These are phyloP conservation scores for Podosphaera xanthii DNA, from an alignment of 2,329 filamentous ascomycete species.

Conservation along the genomic window DNA sequence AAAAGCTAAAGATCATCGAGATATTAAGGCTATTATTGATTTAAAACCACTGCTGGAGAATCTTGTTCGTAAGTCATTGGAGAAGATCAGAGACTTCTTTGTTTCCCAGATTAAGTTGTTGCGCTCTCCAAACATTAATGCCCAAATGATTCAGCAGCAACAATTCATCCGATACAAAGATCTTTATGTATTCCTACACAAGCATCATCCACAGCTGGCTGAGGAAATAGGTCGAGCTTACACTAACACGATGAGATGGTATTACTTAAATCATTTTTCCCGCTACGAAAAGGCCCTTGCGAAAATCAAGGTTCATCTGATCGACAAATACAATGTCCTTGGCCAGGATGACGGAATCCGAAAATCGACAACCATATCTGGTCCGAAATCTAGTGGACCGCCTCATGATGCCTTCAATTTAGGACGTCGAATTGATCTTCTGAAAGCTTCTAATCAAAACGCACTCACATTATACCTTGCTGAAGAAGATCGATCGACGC, in stretches of 20 bases:
- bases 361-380: constrained; percentile 34
- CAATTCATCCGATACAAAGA: constrained; percentile 77
- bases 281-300: constrained; percentile 68
- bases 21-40: constrained; percentile 59
- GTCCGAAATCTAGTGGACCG: constrained; percentile 27
- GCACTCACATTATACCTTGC: constrained; percentile 75
- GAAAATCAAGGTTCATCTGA: constrained; percentile 59
- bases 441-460: constrained; percentile 48
- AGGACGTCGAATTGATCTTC: constrained; percentile 62
- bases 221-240: constrained; percentile 85
- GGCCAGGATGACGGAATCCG: constrained; percentile 53
- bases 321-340: constrained; percentile 67
- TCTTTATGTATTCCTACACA: constrained; percentile 63
- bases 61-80: constrained; percentile 71
- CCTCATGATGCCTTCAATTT: constrained; percentile 76
- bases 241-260: constrained; percentile 97
- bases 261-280: constrained; percentile 77
- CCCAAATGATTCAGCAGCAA: constrained; percentile 88
- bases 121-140: constrained; percentile 86
- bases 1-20: constrained; percentile 33
- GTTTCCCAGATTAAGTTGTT: constrained; percentile 88
- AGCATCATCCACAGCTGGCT: constrained; percentile 60
- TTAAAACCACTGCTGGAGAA: constrained; percentile 68
- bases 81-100: constrained; percentile 82
- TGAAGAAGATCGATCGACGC: constrained; percentile 66